A percentile compares a stretch with the other conserved stretches of the same genome.
Conservation (phyloP, 352 stramenopile genomes). For the Globisporangium radiosum region DNA sequence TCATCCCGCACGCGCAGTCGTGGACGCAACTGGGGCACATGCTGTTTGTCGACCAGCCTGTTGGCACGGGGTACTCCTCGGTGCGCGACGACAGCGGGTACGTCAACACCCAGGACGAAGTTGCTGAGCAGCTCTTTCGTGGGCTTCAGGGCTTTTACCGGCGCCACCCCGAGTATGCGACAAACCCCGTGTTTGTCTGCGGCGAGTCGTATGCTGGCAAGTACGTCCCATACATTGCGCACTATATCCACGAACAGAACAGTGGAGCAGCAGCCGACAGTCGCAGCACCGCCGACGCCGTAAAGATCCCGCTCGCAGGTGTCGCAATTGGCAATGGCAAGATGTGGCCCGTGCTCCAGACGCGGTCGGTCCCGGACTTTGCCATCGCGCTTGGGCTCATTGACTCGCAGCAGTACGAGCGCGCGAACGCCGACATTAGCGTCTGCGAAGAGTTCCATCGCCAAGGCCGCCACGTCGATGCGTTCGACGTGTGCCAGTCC, state of each 20-base stretch:
- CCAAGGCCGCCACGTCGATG: constrained; percentile 65
- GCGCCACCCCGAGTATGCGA: constrained; percentile 79
- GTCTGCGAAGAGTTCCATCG: constrained; percentile 70
- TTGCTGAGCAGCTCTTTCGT: constrained; percentile 86
- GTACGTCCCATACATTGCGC: constrained; percentile 93
- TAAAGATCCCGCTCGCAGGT: constrained; percentile 74
- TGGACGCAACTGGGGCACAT: constrained; percentile 79
- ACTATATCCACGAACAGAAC: constrained; percentile 91
- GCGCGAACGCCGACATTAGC: constrained; percentile 67
- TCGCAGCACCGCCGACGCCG: constrained; percentile 20
- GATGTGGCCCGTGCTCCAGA: constrained; percentile 82
- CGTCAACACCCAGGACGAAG: constrained; percentile 59
- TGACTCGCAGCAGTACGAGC: constrained; percentile 76
- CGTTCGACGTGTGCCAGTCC: constrained; percentile 57
- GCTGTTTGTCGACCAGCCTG: constrained; percentile 81
- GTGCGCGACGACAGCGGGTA: constrained; percentile 68
- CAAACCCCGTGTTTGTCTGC: constrained; percentile 54
- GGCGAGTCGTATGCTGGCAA: constrained; percentile 96
- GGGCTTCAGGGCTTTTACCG: constrained; percentile 89
- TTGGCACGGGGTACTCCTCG: constrained; percentile 72
- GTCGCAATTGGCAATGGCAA: constrained; percentile 88
- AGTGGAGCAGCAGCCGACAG: constrained; percentile 8
- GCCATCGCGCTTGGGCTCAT: constrained; percentile 74
- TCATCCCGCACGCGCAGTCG: constrained; percentile 60
- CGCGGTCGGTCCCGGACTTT: constrained; percentile 74